Evolutionary conservation across 352 stramenopile genomes (phyloP), one percentile per base, ranked within the genome.

Genomic region (Pythium insidiosum): DNA sequence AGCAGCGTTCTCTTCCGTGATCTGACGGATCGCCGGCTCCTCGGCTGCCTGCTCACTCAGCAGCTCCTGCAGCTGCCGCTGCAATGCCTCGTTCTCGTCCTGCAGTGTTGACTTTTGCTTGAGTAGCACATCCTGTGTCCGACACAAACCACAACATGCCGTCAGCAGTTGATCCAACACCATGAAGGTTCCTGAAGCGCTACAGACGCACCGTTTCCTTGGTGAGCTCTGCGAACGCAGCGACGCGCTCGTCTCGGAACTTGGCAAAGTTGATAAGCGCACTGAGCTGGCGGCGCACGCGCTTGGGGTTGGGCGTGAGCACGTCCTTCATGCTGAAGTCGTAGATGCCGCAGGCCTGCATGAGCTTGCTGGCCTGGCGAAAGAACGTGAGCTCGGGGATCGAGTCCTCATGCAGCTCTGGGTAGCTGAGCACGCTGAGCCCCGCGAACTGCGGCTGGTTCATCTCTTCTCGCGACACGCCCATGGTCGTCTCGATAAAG

Each of bases 231-330:
- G 58, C 63, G 50, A 97, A 97, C 12, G 89, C 60, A 1, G 57
- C 58, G 20, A 98, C 50, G 10, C 90, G 84, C 52, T 98, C 94
- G 46, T 98, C 89, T 15, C 92, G 73, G 61, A 98, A 98, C 58
- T 97, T 97, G 43, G 88, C 73, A 65, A 98, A 98, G 73, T 99
- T 99, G 53, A 98, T 98, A 33, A 97, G 80, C 19, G 92, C 96
- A 48, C 88, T 97, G 25, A 99, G 72, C 54, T 98, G 91, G 0
- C 80, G 64, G 11, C 85, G 74, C 34, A 98, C 76, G 47, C 95
- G 79, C 53, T 96, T 97, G 23, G 69, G 55, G 18, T 66, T 89
- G 7, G 96, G 95, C 35, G 70, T 52, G 3, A 89, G 59, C 29
- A 99, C 52, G 55, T 99, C 96, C 19, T 84, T 82, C 34, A 97